Percentiles rank a stretch among this genome's conserved stretches.
phyloP scores from a whole-genome alignment of 2,329 filamentous ascomycete genomes.

The Aspergillus sp. region DNA sequence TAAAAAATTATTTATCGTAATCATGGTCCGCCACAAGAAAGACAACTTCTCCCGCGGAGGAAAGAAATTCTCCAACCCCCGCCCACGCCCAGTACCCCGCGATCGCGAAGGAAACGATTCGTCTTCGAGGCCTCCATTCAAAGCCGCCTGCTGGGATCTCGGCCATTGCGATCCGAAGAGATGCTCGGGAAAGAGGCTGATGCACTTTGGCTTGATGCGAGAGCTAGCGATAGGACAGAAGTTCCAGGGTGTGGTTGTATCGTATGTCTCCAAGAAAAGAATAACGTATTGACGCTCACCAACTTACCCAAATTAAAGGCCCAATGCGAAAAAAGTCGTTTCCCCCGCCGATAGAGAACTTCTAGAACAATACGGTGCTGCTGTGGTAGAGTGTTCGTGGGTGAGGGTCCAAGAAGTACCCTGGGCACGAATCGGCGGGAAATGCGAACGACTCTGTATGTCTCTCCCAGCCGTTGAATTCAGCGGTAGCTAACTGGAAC shows the following conservation, averaged over 20 bases:
- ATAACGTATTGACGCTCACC: background rate
- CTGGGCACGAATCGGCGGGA: constrained; percentile 87
- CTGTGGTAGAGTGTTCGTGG: constrained; percentile 97
- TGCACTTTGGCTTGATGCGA: constrained; percentile 89
- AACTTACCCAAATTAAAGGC: constrained; percentile 41
- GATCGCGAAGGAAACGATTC: constrained; percentile 43
- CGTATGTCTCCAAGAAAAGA: constrained; percentile 43
- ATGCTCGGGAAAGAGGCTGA: constrained; percentile 92
- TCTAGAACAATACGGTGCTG: constrained; percentile 84
- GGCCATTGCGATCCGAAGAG: constrained; percentile 97
- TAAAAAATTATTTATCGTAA: background rate
- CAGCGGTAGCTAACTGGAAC: background rate
- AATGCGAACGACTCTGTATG: constrained; percentile 74
- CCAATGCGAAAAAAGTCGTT: constrained; percentile 83
- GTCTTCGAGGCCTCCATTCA: constrained; percentile 59
- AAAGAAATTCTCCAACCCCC: constrained; percentile 64
- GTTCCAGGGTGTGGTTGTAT: constrained; percentile 88
- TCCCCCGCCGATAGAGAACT: constrained; percentile 80
- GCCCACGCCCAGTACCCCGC: constrained; percentile 49
- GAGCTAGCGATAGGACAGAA: constrained; percentile 90
- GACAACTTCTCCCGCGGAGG: constrained; percentile 71
- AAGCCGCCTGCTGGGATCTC: constrained; percentile 96
- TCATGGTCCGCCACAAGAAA: constrained; percentile 96
- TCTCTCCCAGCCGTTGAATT: background rate
- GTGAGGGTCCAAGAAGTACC: constrained; percentile 88